Percentiles rank a stretch among this genome's conserved stretches.
Conservation (phyloP, 345 rosid genomes). For the Nephelium lappaceum region DNA sequence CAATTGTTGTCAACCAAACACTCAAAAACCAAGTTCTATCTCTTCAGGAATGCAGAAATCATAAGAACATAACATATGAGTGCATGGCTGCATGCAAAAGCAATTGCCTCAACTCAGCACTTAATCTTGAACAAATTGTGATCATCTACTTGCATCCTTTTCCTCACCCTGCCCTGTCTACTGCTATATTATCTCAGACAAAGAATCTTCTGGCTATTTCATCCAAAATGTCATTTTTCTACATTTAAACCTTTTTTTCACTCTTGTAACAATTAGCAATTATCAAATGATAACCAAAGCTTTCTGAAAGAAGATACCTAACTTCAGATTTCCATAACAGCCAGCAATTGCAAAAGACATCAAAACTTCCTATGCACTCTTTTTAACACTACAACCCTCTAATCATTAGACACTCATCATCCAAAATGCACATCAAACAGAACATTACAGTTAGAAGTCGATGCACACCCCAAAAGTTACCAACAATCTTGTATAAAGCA, state of each 20-base stretch:
- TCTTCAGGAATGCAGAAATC: not conserved
- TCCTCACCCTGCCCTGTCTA: not conserved
- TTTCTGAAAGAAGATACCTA: not conserved
- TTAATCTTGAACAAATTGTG: not conserved
- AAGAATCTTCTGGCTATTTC: not conserved
- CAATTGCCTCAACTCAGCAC: not conserved
- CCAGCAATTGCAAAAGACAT: not conserved
- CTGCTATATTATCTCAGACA: not conserved
- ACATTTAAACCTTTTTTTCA: not conserved
- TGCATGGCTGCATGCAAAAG: not conserved
- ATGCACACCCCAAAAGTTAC: not conserved
- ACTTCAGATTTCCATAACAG: not conserved
- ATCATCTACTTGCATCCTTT: not conserved
- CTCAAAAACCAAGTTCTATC: not conserved
- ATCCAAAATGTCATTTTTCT: not conserved
- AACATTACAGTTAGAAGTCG: not conserved
- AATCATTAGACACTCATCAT: not conserved
- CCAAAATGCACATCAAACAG: not conserved
- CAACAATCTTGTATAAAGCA: not conserved
- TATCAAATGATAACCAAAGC: not conserved
- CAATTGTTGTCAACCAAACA: not conserved
- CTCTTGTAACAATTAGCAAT: not conserved
- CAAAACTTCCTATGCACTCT: not conserved
- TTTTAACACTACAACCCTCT: slow-evolving; percentile 1
- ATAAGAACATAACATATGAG: not conserved